These are phyloP conservation scores for Lumnitzera littorea DNA, from an alignment of 345 rosid species.

Conservation along the genomic window DNA sequence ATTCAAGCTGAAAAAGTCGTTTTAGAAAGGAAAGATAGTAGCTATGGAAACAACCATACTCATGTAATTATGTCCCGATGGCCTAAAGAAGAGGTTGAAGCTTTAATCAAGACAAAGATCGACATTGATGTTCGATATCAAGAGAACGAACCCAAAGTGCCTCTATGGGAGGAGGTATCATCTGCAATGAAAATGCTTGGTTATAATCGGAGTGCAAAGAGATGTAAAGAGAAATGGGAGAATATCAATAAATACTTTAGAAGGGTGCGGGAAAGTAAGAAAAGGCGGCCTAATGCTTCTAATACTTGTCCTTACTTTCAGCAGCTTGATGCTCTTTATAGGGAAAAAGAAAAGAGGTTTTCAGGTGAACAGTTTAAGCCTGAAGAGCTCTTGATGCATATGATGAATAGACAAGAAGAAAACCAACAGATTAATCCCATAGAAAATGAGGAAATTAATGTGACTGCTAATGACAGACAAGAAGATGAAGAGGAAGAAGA, in stretches of 20 bases:
- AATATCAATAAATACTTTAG: slow-evolving; percentile 94
- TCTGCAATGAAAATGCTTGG: slow-evolving; percentile 58
- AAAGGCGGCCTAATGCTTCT: slow-evolving; percentile 62
- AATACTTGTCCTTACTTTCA: slow-evolving; percentile 86
- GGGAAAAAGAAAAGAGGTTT: slow-evolving; percentile 12
- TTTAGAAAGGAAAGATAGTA: slow-evolving; percentile 14
- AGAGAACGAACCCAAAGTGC: slow-evolving; percentile 64
- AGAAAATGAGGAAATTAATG: not conserved
- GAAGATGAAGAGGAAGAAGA: slow-evolving; percentile 15
- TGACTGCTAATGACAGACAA: slow-evolving; percentile 11
- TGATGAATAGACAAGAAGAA: slow-evolving; percentile 12
- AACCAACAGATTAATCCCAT: not conserved
- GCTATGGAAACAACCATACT: slow-evolving; percentile 22
- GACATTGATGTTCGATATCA: slow-evolving; percentile 53
- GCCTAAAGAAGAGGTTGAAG: slow-evolving; percentile 82
- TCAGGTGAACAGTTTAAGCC: not conserved
- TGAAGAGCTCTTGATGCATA: slow-evolving; percentile 4
- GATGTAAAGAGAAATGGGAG: slow-evolving; percentile 98
- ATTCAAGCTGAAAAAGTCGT: slow-evolving; percentile 16
- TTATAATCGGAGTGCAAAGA: slow-evolving; percentile 61
- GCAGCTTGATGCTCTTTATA: slow-evolving; percentile 33
- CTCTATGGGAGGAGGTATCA: slow-evolving; percentile 90
- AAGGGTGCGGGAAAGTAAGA: slow-evolving; percentile 75
- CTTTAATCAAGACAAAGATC: slow-evolving; percentile 53
- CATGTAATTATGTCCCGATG: slow-evolving; percentile 58